Base-by-base conservation (phyloP, 2,329 filamentous ascomycete genomes). In the Westerdykella sp. region DNA sequence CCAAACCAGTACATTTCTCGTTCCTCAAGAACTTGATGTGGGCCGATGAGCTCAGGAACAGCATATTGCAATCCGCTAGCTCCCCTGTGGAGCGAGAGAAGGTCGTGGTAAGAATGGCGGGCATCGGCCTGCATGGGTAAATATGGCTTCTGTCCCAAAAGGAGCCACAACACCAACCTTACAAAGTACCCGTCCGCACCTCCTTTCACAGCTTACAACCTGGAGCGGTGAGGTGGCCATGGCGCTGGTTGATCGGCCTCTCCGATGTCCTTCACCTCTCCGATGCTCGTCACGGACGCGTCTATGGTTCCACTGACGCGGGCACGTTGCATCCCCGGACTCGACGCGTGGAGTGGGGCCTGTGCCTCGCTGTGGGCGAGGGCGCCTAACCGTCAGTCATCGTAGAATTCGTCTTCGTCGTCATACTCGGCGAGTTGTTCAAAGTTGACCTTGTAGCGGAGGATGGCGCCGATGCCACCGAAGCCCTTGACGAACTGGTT, bases 401-500 rank as follows among this genome's bases (percentile, higher is more conserved):
- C 83, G 76, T 95, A 96, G 72, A 91, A 91, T 69, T 97, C 91
- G 55, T 75, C 73, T 69, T 97, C 91, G 48, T 74, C 71, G 69
- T 95, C 90, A 64, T 85, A 78, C 69, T 97, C 93, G 70, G 85
- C 85, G 71, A 98, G 80, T 73, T 98, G 94, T 74, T 98, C 94
- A 74, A 98, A 98, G 78, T 98, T 98, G 78, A 98, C 88, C 78
- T 96, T 96, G 83, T 98, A 98, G 59, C 93, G 89, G 67, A 98
- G 82, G 63, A 98, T 84, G 53, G 91, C 91, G 56, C 93, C 93
- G 60, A 98, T 95, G 65, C 93, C 93, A 83, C 93, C 93, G 66
- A 98, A 98, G 52, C 93, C 93, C 77, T 96, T 97, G 63, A 98
- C 93, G 73, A 98, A 98, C 76, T 98, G 93, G 74, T 98, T 98